Evolutionary conservation across 1,284 basidiomycete genomes (phyloP).

Genomic region (Papiliotrema terrestris): DNA sequence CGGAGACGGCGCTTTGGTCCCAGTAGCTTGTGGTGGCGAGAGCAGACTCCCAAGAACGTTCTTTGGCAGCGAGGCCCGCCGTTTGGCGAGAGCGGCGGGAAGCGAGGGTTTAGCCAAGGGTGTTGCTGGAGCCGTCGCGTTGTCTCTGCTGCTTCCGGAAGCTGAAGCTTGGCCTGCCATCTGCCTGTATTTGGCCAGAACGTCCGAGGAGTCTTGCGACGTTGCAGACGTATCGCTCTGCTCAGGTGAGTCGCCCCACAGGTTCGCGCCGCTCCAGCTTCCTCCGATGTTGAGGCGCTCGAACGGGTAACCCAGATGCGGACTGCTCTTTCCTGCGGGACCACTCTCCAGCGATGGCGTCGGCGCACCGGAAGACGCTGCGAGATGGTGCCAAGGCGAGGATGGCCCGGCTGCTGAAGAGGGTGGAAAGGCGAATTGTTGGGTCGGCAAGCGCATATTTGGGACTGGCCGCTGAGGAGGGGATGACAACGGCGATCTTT

Average conservation of each 20-base stretch:
- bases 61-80: constrained; percentile 25
- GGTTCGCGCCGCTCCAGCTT: constrained; percentile 36
- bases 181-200: constrained; percentile 14
- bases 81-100: constrained; percentile 16
- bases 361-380: constrained; percentile 46
- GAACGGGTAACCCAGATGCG: constrained; percentile 47
- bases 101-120: constrained; percentile 8
- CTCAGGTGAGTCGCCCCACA: constrained; percentile 15
- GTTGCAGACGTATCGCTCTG: not conserved
- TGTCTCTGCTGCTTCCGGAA: not conserved
- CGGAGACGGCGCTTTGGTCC: constrained; percentile 11
- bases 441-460: constrained; percentile 6
- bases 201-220: constrained; percentile 14
- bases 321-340: constrained; percentile 28
- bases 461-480: constrained; percentile 6
- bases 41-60: constrained; percentile 1
- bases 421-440: constrained; percentile 7
- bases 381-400: constrained; percentile 47
- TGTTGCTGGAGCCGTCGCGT: not conserved
- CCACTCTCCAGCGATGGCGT: constrained; percentile 43
- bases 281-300: constrained; percentile 45
- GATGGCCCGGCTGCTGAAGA: not conserved
- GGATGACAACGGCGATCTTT: constrained; percentile 11
- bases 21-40: constrained; percentile 3
- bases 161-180: constrained; percentile 15